Base-by-base conservation (phyloP, 441 rosid species). In the Arabidopsis lyrata region DNA sequence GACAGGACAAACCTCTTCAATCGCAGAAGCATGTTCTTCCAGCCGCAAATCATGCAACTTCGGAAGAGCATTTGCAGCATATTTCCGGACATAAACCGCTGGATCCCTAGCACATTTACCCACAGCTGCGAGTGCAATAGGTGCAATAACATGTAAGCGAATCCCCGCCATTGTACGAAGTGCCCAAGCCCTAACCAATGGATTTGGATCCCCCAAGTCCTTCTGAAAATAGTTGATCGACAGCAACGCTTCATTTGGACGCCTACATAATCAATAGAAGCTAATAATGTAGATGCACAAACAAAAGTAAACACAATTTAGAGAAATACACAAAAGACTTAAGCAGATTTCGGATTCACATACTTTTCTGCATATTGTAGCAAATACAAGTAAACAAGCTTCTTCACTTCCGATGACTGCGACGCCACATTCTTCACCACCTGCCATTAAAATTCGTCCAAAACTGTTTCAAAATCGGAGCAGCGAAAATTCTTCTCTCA, bases 311-410 rank as follows among this genome's bases (percentile, higher is more conserved):
- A n/a, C n/a, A n/a, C n/a, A n/a, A n/a, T n/a, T n/a, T n/a, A n/a
- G n/a, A n/a, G n/a, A n/a, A n/a, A n/a, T n/a, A 38, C 27, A 24
- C 27, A 29, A 29, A 29, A 29, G 31, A 29, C 31, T 4, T 29
- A 4, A 3, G 31, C 31, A 4, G 31, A 29, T 3, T 14, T 54
- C n/a, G 20, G 0, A 5, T 32, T 63, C 35, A 66, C 81, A 14
- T 86, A 95, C 97, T 87, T 95, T 73, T 95, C 94, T n/a, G 99
- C 99, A 82, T 95, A 95, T 78, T 95, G 93, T 70, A 95, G 86
- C 70, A 95, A 80, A 76, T 95, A 95, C 84, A 95, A 80, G 90
- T 92, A 95, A 80, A 87, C 99, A 36, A 95, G 87, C 85, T 92
- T 92, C 92, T 92, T 95, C 67, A 92, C 95, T 87, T 92, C 97